Conservation (phyloP, 2,329 filamentous ascomycete genomes). For the Colletotrichum siamense region DNA sequence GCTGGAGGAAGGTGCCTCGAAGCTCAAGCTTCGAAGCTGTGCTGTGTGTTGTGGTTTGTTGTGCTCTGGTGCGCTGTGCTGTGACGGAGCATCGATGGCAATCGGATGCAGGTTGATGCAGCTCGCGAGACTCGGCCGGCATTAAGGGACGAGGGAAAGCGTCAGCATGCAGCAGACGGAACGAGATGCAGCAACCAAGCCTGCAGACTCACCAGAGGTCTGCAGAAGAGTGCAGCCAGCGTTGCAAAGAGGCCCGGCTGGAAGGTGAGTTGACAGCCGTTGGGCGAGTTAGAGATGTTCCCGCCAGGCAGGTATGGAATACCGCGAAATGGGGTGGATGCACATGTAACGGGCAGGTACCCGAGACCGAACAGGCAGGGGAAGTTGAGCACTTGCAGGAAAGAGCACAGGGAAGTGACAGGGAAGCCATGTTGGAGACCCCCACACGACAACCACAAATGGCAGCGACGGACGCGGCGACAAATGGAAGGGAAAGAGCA, state of each 20-base stretch:
- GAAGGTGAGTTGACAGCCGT: conserved; percentile 1
- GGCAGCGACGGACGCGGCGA: background rate
- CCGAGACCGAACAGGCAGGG: conserved; percentile 4
- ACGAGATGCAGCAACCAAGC: conserved; percentile 5
- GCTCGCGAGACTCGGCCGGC: conserved; percentile 1
- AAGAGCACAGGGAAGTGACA: background rate
- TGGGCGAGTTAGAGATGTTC: background rate
- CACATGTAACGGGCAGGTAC: background rate
- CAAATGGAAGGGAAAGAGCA: background rate
- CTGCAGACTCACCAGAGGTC: background rate
- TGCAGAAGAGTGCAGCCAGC: background rate
- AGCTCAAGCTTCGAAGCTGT: background rate
- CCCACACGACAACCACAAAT: conserved; percentile 14
- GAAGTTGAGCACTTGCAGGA: conserved; percentile 6
- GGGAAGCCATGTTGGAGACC: conserved; percentile 12
- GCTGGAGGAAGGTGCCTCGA: background rate
- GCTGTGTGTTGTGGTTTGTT: background rate
- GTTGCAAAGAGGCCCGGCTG: background rate
- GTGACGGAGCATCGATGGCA: background rate
- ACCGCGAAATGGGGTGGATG: background rate
- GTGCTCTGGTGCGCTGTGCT: background rate
- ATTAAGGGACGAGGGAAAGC: background rate
- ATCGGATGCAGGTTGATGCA: conserved; percentile 3
- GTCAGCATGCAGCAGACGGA: conserved; percentile 3
- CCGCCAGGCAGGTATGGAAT: background rate